Conservation (phyloP, 139 green algal species). For the Eudorina sp. region DNA sequence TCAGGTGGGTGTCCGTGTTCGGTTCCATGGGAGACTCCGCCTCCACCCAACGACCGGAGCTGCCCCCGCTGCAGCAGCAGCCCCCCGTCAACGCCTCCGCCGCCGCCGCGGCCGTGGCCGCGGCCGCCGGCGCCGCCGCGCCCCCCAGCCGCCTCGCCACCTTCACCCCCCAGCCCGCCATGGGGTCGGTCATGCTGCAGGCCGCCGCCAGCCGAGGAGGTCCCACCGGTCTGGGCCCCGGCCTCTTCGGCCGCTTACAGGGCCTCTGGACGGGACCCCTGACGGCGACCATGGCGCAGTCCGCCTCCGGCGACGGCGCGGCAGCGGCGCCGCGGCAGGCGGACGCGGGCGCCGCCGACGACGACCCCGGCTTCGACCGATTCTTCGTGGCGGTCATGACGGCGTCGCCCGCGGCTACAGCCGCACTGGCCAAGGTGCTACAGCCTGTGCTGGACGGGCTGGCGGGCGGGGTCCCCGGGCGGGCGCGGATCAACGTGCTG, state of each 20-base stretch:
- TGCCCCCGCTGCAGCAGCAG: not conserved
- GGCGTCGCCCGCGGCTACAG: conserved; percentile 31
- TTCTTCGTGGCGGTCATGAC: conserved; percentile 45
- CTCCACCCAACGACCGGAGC: conserved; percentile 11
- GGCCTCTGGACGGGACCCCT: not conserved
- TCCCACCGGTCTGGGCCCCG: too few species aligned
- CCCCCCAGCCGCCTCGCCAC: conserved; percentile 12
- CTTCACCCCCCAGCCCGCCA: not conserved
- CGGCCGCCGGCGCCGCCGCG: not conserved
- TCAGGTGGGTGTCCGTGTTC: conserved; percentile 58
- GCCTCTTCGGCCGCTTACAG: not conserved
- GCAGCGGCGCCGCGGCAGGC: not conserved
- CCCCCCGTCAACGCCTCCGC: not conserved
- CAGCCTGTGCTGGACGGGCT: not conserved
- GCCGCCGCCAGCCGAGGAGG: not conserved
- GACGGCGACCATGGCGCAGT: not conserved
- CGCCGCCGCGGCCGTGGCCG: not conserved
- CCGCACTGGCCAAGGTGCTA: not conserved
- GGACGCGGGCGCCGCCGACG: not conserved
- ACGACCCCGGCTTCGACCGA: not conserved
- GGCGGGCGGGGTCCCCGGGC: not conserved
- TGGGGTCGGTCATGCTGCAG: not conserved
- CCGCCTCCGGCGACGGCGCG: not conserved
- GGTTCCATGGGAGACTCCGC: conserved; percentile 54
- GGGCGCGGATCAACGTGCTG: conserved; percentile 40